phyloP scores from a whole-genome alignment of 768 basidiomycete genomes.

The Suillus plorans region DNA sequence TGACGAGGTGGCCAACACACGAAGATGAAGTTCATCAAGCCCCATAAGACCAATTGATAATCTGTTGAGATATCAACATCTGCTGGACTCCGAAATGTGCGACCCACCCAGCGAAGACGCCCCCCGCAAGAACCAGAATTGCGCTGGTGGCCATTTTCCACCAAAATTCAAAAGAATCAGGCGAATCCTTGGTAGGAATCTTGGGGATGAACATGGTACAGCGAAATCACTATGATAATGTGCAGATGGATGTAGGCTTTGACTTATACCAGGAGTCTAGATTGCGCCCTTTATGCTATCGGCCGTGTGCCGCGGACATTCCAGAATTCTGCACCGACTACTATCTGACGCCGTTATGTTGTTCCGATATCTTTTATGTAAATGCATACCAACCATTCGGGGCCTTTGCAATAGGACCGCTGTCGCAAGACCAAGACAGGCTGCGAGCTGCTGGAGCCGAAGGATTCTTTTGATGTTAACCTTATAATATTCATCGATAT shows the following conservation, averaged over 20 bases:
- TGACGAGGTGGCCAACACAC: conserved; percentile 80
- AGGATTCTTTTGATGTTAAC: not conserved
- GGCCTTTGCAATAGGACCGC: not conserved
- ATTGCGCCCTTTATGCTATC: not conserved
- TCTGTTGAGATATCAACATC: conserved; percentile 36
- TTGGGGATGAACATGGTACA: not conserved
- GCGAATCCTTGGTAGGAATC: conserved; percentile 20
- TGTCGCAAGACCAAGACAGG: not conserved
- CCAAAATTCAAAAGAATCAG: conserved; percentile 69
- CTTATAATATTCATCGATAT: not conserved
- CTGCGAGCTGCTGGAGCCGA: not conserved
- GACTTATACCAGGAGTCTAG: not conserved
- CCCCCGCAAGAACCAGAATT: conserved; percentile 76
- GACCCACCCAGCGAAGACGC: conserved; percentile 88
- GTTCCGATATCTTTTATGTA: not conserved
- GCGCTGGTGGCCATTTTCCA: conserved; percentile 67
- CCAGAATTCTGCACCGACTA: not conserved
- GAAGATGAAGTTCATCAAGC: conserved; percentile 85
- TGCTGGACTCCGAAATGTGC: not conserved
- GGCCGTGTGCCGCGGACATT: not conserved
- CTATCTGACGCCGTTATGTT: not conserved
- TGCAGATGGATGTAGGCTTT: not conserved
- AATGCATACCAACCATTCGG: not conserved
- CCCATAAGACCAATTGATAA: conserved; percentile 94
- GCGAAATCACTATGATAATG: not conserved